Evolutionary conservation across 1,284 basidiomycete genomes (phyloP).

Genomic region (Malassezia dermatis): DNA sequence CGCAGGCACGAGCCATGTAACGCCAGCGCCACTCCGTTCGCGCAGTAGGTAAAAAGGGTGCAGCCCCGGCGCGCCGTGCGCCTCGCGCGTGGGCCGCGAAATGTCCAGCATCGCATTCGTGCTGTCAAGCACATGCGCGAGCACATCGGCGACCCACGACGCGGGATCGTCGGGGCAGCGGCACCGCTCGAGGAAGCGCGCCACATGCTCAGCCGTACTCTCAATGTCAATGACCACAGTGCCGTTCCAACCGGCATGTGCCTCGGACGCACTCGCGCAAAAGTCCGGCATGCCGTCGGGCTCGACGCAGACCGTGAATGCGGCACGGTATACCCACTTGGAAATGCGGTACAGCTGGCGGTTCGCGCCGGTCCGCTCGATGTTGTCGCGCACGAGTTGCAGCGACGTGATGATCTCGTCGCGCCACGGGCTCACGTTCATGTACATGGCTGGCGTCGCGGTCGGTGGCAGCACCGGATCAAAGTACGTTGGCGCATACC

Average conservation of each 20-base stretch:
- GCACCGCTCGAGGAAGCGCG: slow-evolving; percentile 32
- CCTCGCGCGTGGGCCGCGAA: not conserved
- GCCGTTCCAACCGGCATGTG: slow-evolving; percentile 26
- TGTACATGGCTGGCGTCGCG: slow-evolving; percentile 31
- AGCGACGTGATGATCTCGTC: slow-evolving; percentile 43
- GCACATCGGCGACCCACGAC: not conserved
- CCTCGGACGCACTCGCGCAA: slow-evolving; percentile 7
- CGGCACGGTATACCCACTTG: slow-evolving; percentile 49
- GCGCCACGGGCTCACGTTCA: slow-evolving; percentile 46
- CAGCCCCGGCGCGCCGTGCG: not conserved
- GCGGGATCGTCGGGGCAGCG: slow-evolving; percentile 8
- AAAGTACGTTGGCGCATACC: slow-evolving; percentile 47
- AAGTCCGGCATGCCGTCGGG: slow-evolving; percentile 21
- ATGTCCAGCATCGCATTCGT: not conserved
- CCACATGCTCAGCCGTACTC: slow-evolving; percentile 42
- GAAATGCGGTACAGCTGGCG: slow-evolving; percentile 46
- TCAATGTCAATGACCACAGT: slow-evolving; percentile 39
- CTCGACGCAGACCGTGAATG: slow-evolving; percentile 26
- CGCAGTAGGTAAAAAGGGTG: slow-evolving; percentile 31
- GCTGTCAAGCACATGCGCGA: not conserved
- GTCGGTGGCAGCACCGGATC: slow-evolving; percentile 47
- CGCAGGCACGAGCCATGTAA: slow-evolving; percentile 34
- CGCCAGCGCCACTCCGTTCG: slow-evolving; percentile 30
- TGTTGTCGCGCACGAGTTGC: slow-evolving; percentile 47
- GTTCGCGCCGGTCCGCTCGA: slow-evolving; percentile 45